A percentile compares a stretch with the other conserved stretches of the same genome.
Conservation (phyloP, 2,329 filamentous ascomycete species). For the Aspergillus carbonarius region DNA sequence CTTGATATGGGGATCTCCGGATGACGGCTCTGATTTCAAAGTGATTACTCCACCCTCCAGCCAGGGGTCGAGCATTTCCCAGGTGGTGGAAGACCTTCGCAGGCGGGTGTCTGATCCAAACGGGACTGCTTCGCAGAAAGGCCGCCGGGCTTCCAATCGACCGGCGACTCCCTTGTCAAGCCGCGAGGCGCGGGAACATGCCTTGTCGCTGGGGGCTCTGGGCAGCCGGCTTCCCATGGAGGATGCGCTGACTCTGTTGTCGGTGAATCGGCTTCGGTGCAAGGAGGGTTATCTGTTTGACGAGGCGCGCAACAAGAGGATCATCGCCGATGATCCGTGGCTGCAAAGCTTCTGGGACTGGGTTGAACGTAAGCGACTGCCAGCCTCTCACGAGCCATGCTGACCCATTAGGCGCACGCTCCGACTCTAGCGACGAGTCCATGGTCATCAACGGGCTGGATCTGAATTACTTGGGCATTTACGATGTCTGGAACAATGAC, state of each 20-base stretch:
- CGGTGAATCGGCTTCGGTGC: constrained; percentile 50
- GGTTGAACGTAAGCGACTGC: constrained; percentile 48
- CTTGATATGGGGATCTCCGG: constrained; percentile 32
- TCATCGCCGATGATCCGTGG: constrained; percentile 56
- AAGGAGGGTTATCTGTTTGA: constrained; percentile 56
- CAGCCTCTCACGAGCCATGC: background rate
- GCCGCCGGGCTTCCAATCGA: background rate
- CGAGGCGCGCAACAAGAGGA: constrained; percentile 53
- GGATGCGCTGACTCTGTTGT: constrained; percentile 43
- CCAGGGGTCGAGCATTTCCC: constrained; percentile 28
- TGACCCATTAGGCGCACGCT: constrained; percentile 37
- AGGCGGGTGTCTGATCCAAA: constrained; percentile 21
- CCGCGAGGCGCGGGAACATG: constrained; percentile 39
- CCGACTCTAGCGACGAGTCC: constrained; percentile 45
- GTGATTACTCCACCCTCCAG: constrained; percentile 32
- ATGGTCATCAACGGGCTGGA: constrained; percentile 60
- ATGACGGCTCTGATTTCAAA: constrained; percentile 30
- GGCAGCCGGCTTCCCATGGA: constrained; percentile 32
- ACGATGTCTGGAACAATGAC: constrained; percentile 58
- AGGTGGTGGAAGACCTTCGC: constrained; percentile 31
- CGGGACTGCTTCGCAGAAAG: constrained; percentile 6
- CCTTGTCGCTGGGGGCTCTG: constrained; percentile 30
- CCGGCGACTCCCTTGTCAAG: constrained; percentile 33
- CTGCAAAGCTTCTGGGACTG: constrained; percentile 61
- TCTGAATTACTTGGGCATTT: constrained; percentile 61